Evolutionary conservation across 805 yeast species (phyloP).

Genomic region (Candida pseudofarinosa): DNA sequence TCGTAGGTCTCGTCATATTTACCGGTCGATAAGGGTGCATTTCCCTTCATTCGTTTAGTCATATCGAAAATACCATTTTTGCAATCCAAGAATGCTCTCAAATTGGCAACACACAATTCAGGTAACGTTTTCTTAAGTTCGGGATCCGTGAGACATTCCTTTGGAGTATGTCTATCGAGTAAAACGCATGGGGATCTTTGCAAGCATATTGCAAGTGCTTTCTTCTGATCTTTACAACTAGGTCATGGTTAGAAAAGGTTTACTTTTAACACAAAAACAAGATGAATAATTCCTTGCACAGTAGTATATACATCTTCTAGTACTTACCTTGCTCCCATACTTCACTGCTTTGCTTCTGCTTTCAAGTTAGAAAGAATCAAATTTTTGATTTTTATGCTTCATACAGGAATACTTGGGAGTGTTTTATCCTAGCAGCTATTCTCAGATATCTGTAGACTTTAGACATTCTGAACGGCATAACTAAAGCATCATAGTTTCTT

Average conservation of each 20-base stretch:
- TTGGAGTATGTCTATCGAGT: conserved; percentile 84
- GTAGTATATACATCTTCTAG: background rate
- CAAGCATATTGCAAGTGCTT: conserved; percentile 91
- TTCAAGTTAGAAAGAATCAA: background rate
- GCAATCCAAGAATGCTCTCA: conserved; percentile 85
- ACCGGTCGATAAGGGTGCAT: conserved; percentile 91
- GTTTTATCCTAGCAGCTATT: background rate
- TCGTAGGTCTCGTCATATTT: conserved; percentile 85
- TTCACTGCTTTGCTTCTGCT: background rate
- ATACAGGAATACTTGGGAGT: too few relatives aligned
- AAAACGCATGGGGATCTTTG: conserved; percentile 96
- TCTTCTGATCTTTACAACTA: conserved; percentile 91
- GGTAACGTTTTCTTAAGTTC: conserved; percentile 75
- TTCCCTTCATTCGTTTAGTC: conserved; percentile 88
- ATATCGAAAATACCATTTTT: conserved; percentile 87
- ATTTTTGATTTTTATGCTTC: too few relatives aligned
- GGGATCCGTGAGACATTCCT: conserved; percentile 80
- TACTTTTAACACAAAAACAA: too few relatives aligned
- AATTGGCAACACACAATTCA: conserved; percentile 79
- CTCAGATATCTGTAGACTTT: too few relatives aligned
- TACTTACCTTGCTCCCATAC: conserved; percentile 54
- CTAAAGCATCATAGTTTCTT: too few relatives aligned
- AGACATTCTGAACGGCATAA: too few relatives aligned
- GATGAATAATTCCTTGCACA: too few relatives aligned
- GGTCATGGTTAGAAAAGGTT: conserved; percentile 13